phyloP scores from a whole-genome alignment of 192 early-diverging fungal species.

The Coemansia sp. region DNA sequence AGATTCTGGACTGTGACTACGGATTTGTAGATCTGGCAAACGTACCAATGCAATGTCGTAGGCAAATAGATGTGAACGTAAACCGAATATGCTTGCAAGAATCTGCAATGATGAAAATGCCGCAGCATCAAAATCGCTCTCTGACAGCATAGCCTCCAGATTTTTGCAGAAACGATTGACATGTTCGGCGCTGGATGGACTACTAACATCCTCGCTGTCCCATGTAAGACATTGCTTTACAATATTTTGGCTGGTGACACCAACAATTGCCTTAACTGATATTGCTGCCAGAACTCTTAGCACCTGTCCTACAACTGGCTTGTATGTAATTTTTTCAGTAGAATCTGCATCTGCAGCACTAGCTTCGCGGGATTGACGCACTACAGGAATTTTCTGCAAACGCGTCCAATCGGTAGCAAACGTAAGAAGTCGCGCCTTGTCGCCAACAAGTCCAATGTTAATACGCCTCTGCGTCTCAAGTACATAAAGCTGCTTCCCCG shows the following conservation, averaged over 20 bases:
- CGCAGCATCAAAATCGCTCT: neutral
- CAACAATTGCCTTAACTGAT: conserved; percentile 9
- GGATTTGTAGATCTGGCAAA: conserved; percentile 26
- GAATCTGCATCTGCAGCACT: neutral
- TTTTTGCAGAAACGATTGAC: neutral
- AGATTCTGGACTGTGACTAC: conserved; percentile 34
- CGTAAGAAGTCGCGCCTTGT: conserved; percentile 14
- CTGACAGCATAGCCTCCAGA: conserved; percentile 1
- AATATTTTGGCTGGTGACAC: neutral
- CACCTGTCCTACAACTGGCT: conserved; percentile 2
- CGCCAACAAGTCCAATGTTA: conserved; percentile 27
- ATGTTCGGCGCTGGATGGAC: neutral
- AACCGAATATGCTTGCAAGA: conserved; percentile 26
- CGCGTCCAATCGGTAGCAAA: conserved; percentile 47
- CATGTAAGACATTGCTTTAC: conserved; percentile 16
- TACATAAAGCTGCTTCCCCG: conserved; percentile 7
- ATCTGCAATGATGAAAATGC: conserved; percentile 22
- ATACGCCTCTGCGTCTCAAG: conserved; percentile 14
- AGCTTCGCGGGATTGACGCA: neutral
- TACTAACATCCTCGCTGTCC: conserved; percentile 2
- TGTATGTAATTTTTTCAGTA: conserved; percentile 12
- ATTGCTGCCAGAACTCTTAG: conserved; percentile 18
- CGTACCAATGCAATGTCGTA: conserved; percentile 14
- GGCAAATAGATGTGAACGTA: conserved; percentile 15
- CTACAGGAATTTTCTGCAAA: conserved; percentile 25